These are phyloP conservation scores for Colletotrichum limetticola DNA, from an alignment of 2,329 filamentous ascomycete genomes.

Conservation along the genomic window DNA sequence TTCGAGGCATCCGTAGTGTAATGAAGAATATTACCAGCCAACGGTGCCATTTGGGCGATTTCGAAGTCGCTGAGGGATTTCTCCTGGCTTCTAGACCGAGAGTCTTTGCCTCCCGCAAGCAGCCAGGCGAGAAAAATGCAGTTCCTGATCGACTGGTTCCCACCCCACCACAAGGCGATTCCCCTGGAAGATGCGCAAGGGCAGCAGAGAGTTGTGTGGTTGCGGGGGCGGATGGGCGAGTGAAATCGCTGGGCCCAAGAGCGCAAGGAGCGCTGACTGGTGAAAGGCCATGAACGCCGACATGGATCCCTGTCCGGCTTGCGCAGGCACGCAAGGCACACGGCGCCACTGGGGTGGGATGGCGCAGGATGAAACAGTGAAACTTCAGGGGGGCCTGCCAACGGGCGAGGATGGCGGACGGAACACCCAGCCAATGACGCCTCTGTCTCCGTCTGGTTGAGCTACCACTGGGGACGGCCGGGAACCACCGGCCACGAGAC, in stretches of 20 bases:
- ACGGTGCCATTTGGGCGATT: neutral
- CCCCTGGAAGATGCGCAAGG: conserved; percentile 28
- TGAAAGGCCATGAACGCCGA: neutral
- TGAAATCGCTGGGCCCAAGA: neutral
- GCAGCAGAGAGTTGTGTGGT: conserved; percentile 13
- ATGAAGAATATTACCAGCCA: neutral
- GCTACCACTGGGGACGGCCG: conserved; percentile 3
- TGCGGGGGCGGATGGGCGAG: conserved; percentile 4
- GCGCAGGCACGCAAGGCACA: conserved; percentile 35
- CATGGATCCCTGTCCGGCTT: conserved; percentile 30
- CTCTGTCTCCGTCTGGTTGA: conserved; percentile 1
- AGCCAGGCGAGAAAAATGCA: neutral
- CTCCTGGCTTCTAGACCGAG: neutral
- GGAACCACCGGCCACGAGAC: conserved; percentile 8
- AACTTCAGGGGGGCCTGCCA: conserved; percentile 34
- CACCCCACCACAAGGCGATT: conserved; percentile 24
- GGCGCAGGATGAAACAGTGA: conserved; percentile 36
- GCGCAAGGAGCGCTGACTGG: neutral
- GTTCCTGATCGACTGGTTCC: conserved; percentile 26
- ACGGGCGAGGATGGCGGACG: conserved; percentile 13
- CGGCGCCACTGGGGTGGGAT: conserved; percentile 31
- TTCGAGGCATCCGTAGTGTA: neutral
- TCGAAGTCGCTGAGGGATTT: conserved; percentile 1
- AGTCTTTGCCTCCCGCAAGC: conserved; percentile 30
- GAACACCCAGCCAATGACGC: conserved; percentile 30